A percentile compares a stretch with the other conserved stretches of the same genome.
phyloP scores from a whole-genome alignment of 768 basidiomycete genomes.

The Suillus occidentalis region DNA sequence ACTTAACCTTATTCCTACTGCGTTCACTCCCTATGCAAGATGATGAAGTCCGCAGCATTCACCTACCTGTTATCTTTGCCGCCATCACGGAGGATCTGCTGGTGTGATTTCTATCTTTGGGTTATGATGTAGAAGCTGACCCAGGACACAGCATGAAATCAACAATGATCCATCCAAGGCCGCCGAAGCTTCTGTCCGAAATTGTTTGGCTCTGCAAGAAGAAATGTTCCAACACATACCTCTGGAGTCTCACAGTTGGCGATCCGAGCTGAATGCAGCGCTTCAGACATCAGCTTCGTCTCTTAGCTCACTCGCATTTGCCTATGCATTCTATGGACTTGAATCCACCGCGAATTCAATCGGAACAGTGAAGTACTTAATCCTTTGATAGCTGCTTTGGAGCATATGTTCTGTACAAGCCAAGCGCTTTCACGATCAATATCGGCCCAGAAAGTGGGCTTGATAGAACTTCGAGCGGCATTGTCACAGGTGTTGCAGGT shows the following conservation, averaged over 20 bases:
- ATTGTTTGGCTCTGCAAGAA: conserved; percentile 50
- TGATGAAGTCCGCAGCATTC: conserved; percentile 80
- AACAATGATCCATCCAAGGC: conserved; percentile 37
- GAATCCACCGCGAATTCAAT: conserved; percentile 25
- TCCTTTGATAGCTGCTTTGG: conserved; percentile 60
- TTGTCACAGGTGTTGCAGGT: conserved; percentile 53
- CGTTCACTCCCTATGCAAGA: conserved; percentile 75
- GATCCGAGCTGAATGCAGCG: conserved; percentile 45
- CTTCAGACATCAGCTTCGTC: conserved; percentile 31
- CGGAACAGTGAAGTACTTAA: conserved; percentile 29
- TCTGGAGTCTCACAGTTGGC: conserved; percentile 47
- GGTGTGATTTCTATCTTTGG: conserved; percentile 40
- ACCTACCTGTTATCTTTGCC: conserved; percentile 77
- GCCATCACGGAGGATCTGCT: conserved; percentile 63
- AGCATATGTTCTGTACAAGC: conserved; percentile 51
- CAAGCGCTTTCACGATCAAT: conserved; percentile 43
- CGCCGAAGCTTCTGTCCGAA: conserved; percentile 38
- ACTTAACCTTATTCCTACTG: conserved; percentile 68
- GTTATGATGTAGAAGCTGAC: conserved; percentile 6
- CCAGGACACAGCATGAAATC: conserved; percentile 34
- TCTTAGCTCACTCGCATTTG: conserved; percentile 51
- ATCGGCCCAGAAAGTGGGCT: conserved; percentile 31
- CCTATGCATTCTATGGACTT: conserved; percentile 62
- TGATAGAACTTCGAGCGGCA: conserved; percentile 44
- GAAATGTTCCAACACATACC: conserved; percentile 54